These are phyloP conservation scores for Phytomonas francai DNA, from an alignment of 208 protist genomes.

Conservation along the genomic window DNA sequence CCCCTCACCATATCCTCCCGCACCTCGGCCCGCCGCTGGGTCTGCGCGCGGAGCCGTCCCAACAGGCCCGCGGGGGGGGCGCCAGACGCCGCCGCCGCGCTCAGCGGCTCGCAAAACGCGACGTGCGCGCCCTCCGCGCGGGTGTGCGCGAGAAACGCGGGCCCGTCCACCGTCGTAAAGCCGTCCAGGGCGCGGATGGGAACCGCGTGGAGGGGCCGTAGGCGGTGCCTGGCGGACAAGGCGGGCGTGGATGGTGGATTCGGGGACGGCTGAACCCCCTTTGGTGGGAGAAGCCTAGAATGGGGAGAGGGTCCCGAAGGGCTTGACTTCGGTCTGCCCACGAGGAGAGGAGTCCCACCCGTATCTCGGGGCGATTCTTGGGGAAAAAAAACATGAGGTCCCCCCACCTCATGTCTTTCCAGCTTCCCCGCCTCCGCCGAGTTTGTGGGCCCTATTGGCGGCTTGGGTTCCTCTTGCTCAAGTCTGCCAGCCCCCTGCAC, in stretches of 20 bases:
- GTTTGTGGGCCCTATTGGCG: too few relatives aligned
- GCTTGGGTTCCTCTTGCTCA: too few relatives aligned
- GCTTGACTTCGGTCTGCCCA: too few relatives aligned
- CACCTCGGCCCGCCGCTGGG: slow-evolving; percentile 5
- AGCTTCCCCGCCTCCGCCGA: too few relatives aligned
- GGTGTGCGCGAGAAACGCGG: slow-evolving; percentile 1
- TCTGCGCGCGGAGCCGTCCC: background rate
- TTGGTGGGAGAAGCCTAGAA: background rate
- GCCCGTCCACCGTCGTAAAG: background rate
- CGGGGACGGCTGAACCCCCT: background rate
- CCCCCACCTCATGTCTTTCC: too few relatives aligned
- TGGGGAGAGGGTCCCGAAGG: too few relatives aligned
- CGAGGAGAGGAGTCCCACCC: too few relatives aligned
- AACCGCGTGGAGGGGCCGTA: background rate
- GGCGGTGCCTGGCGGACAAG: background rate
- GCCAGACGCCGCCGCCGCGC: too few relatives aligned
- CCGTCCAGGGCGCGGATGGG: background rate
- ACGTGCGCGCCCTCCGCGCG: background rate
- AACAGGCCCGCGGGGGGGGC: background rate
- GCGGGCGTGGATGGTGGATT: too few relatives aligned
- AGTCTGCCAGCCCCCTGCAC: too few relatives aligned
- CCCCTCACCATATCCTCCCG: slow-evolving; percentile 30
- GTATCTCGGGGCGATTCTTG: too few relatives aligned
- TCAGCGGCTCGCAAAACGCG: background rate
- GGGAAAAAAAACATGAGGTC: too few relatives aligned